Evolutionary conservation across 495 filamentous ascomycete species (phyloP), one percentile per base, ranked within the genome.

Genomic region (Lepraria neglecta): DNA sequence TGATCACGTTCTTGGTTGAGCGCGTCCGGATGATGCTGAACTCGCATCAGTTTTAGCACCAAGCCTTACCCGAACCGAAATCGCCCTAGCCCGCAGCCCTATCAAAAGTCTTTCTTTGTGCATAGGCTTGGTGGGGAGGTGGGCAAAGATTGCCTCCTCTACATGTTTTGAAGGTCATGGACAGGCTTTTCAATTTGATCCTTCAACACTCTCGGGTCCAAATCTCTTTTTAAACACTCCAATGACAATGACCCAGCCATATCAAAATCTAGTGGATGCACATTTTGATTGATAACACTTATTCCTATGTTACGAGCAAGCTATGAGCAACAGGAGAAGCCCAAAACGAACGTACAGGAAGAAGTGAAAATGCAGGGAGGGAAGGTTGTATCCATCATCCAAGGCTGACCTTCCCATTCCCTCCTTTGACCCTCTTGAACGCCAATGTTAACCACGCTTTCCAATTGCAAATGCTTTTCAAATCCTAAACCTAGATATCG

Each of bases 401-500:
- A 59, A 47, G 28, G 59, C 7, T 51, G 28, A 30, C n/a, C 28
- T 50, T 43, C 38, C 44, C 30, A 30, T 52, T 40, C 35, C 31
- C 11, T 14, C 38, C 24, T 17, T 56, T 24, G 5, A 58, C 24
- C 45, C 35, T 40, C 58, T 31, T 12, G 21, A 65, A 58, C 59
- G 53, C 53, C 59, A 4, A 40, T 54, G 38, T 46, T 19, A 24
- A 30, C 35, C 24, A 44, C 38, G 19, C 59, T 50, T 54, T 61
- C 51, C 56, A 38, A 53, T 35, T 42, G 59, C 31, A 48, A 55
- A 53, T 54, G 57, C 62, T 62, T 64, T 62, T 60, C 50, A 62
- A 59, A 56, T 55, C 58, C 27, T 46, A 33, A 45, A 10, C 31
- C 38, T 44, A 61, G 48, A 57, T 61, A 40, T 44, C 53, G 30